Percentiles rank a stretch among this genome's conserved stretches.
These are phyloP conservation scores for Gonium pectorale DNA, from an alignment of 139 green algal genomes.

Conservation along the genomic window DNA sequence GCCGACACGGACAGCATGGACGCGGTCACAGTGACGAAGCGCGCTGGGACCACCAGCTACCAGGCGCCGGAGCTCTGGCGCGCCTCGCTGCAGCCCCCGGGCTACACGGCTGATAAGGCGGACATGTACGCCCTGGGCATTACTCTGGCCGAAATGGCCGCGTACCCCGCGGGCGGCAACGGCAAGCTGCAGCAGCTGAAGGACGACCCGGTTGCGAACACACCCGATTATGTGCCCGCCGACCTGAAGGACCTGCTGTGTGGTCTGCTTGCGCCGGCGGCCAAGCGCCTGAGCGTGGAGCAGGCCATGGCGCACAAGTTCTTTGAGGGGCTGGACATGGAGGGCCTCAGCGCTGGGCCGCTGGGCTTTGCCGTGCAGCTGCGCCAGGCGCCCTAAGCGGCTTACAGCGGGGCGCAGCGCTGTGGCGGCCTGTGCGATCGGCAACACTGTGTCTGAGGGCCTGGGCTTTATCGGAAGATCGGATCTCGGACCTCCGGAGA, in stretches of 20 bases:
- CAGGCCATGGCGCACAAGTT: conserved; percentile 27
- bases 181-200: conserved; percentile 41
- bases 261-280: conserved; percentile 7
- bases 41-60: conserved; percentile 39
- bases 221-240: conserved; percentile 16
- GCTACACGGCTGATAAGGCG: conserved; percentile 36
- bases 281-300: conserved; percentile 25
- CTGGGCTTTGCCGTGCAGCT: conserved; percentile 32
- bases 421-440: not conserved
- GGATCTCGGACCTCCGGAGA: too few relatives aligned
- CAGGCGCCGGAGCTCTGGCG: conserved; percentile 45
- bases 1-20: conserved; percentile 46
- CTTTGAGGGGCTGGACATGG: conserved; percentile 21
- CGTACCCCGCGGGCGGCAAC: conserved; percentile 21
- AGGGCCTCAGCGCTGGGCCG: not conserved
- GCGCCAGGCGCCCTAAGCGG: conserved; percentile 8
- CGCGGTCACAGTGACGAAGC: conserved; percentile 31
- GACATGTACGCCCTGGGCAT: conserved; percentile 46
- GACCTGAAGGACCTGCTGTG: conserved; percentile 44
- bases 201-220: conserved; percentile 22
- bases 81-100: conserved; percentile 29
- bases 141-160: conserved; percentile 32
- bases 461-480: too few relatives aligned
- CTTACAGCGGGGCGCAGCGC: not conserved
- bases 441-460: not conserved